Evolutionary conservation across 2,329 filamentous ascomycete genomes (phyloP), one percentile per base, ranked within the genome.

Genomic region (Plectosphaerella plurivora): DNA sequence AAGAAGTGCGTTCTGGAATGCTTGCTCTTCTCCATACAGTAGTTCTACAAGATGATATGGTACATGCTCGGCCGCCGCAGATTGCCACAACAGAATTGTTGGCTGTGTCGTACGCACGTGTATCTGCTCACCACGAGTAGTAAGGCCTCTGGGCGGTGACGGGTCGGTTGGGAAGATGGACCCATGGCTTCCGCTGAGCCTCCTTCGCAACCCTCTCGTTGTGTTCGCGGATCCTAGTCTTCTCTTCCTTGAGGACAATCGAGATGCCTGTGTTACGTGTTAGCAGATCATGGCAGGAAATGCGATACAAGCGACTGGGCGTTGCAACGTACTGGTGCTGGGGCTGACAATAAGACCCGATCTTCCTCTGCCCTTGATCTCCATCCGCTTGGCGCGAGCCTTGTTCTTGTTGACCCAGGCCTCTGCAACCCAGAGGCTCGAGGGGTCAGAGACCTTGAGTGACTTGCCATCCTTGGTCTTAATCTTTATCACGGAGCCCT

Each of bases 201-300:
- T 88, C 80, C 75, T 90, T 93, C 60, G 84, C 84, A 65, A 90
- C 79, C 53, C 86, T 83, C 64, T 97, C 91, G 53, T 89, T 78
- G 64, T 87, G 83, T 66, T 91, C 81, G 55, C 94, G 83, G 63
- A 97, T 85, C 51, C 91, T 80, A 6, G 94, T 96, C 69, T 88
- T 88, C 69, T 97, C 92, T 68, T 99, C 94, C 74, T 97, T 99
- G 65, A 99, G 75, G 14, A 96, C 69, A 36, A 99, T 73, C 0
- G 86, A 84, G 55, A 97, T 81, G 59, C 80, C 89, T 91, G 60
- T n/a, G 37, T 24, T 24, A 18, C 4, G 35, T 18, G 45, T 47
- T 28, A 47, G 45, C 22, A 14, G 14, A 24, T 61, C 52, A 62
- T 50, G 16, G 10, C 11, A 35, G 18, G 20, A 39, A 50, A 25